Evolutionary conservation across 2,329 filamentous ascomycete genomes (phyloP).

Genomic region (Colletotrichum lentis): DNA sequence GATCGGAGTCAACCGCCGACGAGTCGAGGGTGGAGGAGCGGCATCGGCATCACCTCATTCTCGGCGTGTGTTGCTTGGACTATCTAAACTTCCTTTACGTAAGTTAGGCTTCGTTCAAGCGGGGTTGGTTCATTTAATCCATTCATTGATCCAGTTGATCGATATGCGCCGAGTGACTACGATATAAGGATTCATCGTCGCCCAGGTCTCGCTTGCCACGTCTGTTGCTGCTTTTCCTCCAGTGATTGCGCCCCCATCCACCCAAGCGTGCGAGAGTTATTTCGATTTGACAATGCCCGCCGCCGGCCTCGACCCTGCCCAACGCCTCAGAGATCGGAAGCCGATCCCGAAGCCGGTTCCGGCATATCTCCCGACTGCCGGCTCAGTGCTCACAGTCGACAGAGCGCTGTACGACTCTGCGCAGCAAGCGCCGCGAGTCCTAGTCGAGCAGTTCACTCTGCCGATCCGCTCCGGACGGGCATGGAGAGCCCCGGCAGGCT

Average conservation of each 20-base stretch:
- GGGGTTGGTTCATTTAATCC: conserved; percentile 27
- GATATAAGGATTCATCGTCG: background rate
- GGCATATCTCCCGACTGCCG: conserved; percentile 56
- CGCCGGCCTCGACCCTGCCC: conserved; percentile 21
- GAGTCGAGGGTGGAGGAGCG: conserved; percentile 19
- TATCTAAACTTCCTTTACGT: conserved; percentile 15
- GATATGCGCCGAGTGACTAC: background rate
- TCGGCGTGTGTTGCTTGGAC: background rate
- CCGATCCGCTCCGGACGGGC: conserved; percentile 78
- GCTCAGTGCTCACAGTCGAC: conserved; percentile 56
- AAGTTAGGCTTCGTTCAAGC: conserved; percentile 27
- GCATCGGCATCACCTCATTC: conserved; percentile 17
- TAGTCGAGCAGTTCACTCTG: conserved; percentile 65
- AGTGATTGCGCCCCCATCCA: no score
- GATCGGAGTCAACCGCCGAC: conserved; percentile 7
- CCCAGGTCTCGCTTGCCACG: conserved; percentile 7
- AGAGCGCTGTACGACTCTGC: conserved; percentile 67
- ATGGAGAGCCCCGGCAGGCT: conserved; percentile 74
- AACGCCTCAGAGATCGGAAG: conserved; percentile 54
- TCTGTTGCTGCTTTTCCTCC: conserved; percentile 17
- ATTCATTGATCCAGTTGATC: background rate
- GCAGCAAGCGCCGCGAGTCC: conserved; percentile 54
- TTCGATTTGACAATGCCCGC: conserved; percentile 17
- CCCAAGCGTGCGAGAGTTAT: background rate
- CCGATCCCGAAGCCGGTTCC: conserved; percentile 58